Percentiles rank a stretch among this genome's conserved stretches.
These are phyloP conservation scores for Aurantiochytrium sp. DNA, from an alignment of 108 stramenopile genomes.

Conservation along the genomic window DNA sequence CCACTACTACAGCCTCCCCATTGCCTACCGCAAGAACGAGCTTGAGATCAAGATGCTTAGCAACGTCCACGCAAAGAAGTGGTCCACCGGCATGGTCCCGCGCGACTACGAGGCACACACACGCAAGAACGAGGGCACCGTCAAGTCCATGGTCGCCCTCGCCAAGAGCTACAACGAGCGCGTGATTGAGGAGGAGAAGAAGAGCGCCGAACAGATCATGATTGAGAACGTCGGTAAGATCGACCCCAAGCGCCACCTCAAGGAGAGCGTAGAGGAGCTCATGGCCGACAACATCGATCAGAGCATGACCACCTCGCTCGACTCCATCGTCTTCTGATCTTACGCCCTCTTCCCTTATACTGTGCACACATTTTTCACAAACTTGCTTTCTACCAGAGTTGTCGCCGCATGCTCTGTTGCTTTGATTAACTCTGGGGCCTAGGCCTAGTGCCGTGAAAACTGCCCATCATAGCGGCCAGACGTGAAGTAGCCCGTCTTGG, in stretches of 20 bases:
- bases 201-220: slow-evolving; percentile 50
- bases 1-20: slow-evolving; percentile 97
- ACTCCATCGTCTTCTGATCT: slow-evolving; percentile 82
- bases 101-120: slow-evolving; percentile 83
- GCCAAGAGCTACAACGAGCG: slow-evolving; percentile 89
- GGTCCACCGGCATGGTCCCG: slow-evolving; percentile 81
- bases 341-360: neutral
- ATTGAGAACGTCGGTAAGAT: slow-evolving; percentile 82
- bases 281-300: slow-evolving; percentile 96
- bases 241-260: slow-evolving; percentile 88
- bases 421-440: no score
- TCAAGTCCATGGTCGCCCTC: slow-evolving; percentile 82
- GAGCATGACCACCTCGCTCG: slow-evolving; percentile 93
- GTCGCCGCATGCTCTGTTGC: no score
- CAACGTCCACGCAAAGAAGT: slow-evolving; percentile 80
- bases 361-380: no score
- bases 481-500: no score
- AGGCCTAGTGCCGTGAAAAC: no score
- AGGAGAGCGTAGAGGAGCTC: slow-evolving; percentile 76
- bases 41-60: slow-evolving; percentile 97
- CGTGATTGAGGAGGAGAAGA: slow-evolving; percentile 57
- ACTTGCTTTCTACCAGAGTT: no score
- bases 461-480: no score
- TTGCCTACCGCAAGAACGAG: slow-evolving; percentile 98
- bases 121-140: slow-evolving; percentile 69